Evolutionary conservation across 2,329 filamentous ascomycete genomes (phyloP).

Genomic region (Cryphonectria nitschkei): DNA sequence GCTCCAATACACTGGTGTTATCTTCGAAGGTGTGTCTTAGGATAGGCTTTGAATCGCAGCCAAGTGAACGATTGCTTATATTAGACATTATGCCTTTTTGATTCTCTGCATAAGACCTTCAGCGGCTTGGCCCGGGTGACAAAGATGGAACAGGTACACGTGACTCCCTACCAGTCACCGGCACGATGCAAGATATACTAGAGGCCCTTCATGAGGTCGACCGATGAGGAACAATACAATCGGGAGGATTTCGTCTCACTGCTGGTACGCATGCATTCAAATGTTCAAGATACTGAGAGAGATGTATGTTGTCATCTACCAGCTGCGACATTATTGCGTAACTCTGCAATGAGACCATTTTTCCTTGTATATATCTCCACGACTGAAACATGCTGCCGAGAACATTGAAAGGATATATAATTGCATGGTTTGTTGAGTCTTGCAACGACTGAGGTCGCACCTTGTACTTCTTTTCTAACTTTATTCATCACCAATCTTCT

Average conservation of each 20-base stretch:
- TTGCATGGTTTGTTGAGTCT: no score
- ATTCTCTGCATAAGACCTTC: slow-evolving; percentile 56
- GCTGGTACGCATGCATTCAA: slow-evolving; percentile 30
- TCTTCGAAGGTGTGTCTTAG: slow-evolving; percentile 42
- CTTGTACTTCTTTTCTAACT: neutral
- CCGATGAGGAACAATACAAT: slow-evolving; percentile 49
- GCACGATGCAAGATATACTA: no score
- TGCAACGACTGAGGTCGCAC: no score
- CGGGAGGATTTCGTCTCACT: slow-evolving; percentile 24
- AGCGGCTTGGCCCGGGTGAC: slow-evolving; percentile 48
- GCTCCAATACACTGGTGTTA: slow-evolving; percentile 43
- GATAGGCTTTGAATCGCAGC: slow-evolving; percentile 59
- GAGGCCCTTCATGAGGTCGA: no score
- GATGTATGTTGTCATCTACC: neutral
- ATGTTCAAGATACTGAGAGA: slow-evolving; percentile 50
- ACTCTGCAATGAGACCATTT: no score
- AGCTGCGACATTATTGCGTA: neutral
- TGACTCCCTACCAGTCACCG: slow-evolving; percentile 35
- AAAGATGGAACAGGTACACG: slow-evolving; percentile 37
- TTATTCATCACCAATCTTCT: slow-evolving; percentile 38
- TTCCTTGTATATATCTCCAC: no score
- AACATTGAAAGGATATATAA: no score
- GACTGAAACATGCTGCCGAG: no score
- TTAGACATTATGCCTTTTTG: slow-evolving; percentile 52
- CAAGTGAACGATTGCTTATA: slow-evolving; percentile 34